A percentile compares a stretch with the other conserved stretches of the same genome.
phyloP scores from a whole-genome alignment of 371 early-diverging fungal species.

The Syncephalastrum monosporum region DNA sequence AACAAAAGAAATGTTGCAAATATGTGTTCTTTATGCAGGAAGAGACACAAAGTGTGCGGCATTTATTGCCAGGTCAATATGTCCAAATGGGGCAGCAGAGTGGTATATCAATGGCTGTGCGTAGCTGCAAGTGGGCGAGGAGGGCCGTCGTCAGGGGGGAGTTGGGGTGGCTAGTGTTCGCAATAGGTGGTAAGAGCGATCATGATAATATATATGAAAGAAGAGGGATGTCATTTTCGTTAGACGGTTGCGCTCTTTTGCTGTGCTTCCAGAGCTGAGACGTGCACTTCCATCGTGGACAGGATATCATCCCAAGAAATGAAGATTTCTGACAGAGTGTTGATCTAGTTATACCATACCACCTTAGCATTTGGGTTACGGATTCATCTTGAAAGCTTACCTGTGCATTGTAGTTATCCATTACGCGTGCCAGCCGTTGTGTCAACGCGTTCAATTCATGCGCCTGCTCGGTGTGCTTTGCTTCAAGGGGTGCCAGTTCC shows the following conservation, averaged over 20 bases:
- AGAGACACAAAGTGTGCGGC: too few relatives aligned
- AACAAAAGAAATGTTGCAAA: too few relatives aligned
- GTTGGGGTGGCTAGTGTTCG: too few relatives aligned
- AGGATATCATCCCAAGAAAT: slow-evolving; percentile 63
- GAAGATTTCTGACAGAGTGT: slow-evolving; percentile 63
- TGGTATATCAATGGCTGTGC: too few relatives aligned
- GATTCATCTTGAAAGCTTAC: slow-evolving; percentile 24
- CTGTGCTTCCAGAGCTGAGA: slow-evolving; percentile 48
- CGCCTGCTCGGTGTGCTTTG: slow-evolving; percentile 48
- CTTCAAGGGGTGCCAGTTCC: slow-evolving; percentile 46
- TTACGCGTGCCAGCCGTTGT: slow-evolving; percentile 38
- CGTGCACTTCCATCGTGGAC: slow-evolving; percentile 52
- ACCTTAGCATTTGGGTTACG: not conserved
- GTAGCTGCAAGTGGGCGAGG: too few relatives aligned
- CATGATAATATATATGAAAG: too few relatives aligned
- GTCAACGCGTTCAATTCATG: slow-evolving; percentile 43
- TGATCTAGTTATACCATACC: slow-evolving; percentile 34
- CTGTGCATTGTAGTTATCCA: slow-evolving; percentile 54
- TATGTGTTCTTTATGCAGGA: too few relatives aligned
- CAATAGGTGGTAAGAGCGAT: too few relatives aligned
- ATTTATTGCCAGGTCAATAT: too few relatives aligned
- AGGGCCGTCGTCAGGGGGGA: too few relatives aligned
- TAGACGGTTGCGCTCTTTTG: not conserved
- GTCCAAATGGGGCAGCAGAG: too few relatives aligned
- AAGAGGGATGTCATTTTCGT: too few relatives aligned